These are phyloP conservation scores for Fragosphaeria purpurea DNA, from an alignment of 2,329 filamentous ascomycete species.

Conservation along the genomic window DNA sequence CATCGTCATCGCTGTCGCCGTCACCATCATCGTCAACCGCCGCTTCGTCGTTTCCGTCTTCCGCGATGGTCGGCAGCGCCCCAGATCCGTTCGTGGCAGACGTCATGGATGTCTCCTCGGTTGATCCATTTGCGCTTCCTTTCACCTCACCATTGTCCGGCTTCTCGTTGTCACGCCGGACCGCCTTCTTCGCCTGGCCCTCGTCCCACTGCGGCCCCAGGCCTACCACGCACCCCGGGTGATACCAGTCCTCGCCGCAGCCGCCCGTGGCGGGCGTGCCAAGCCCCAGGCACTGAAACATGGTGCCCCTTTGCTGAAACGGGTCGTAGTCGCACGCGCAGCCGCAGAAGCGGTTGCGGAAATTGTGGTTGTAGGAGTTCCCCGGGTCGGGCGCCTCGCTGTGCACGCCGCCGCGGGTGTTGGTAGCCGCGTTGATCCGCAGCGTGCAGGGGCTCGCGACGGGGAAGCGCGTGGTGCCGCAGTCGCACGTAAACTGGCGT, in stretches of 20 bases:
- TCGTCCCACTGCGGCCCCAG: constrained; percentile 65
- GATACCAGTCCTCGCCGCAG: constrained; percentile 97
- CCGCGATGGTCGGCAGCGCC: constrained; percentile 9
- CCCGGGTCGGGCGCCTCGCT: constrained; percentile 60
- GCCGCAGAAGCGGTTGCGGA: constrained; percentile 82
- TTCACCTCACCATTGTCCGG: neutral
- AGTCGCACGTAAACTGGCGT: constrained; percentile 93
- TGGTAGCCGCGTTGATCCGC: constrained; percentile 61
- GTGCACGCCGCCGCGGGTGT: constrained; percentile 64
- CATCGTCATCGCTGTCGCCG: constrained; percentile 32
- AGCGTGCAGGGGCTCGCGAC: constrained; percentile 63
- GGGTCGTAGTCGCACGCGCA: constrained; percentile 84
- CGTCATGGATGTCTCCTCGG: neutral
- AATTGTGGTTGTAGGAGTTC: constrained; percentile 96
- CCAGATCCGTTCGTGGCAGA: neutral
- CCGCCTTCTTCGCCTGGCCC: constrained; percentile 19
- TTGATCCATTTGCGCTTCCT: neutral
- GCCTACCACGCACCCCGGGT: constrained; percentile 83
- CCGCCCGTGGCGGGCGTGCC: constrained; percentile 72
- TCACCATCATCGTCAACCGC: constrained; percentile 28
- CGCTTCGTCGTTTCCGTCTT: neutral
- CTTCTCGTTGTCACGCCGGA: neutral
- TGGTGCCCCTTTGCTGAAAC: constrained; percentile 83
- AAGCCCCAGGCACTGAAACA: constrained; percentile 93
- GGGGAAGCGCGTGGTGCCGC: constrained; percentile 74